Evolutionary conservation across 2,329 filamentous ascomycete species (phyloP), one percentile per base, ranked within the genome.

Genomic region (Aotearoamyces nothofagi): DNA sequence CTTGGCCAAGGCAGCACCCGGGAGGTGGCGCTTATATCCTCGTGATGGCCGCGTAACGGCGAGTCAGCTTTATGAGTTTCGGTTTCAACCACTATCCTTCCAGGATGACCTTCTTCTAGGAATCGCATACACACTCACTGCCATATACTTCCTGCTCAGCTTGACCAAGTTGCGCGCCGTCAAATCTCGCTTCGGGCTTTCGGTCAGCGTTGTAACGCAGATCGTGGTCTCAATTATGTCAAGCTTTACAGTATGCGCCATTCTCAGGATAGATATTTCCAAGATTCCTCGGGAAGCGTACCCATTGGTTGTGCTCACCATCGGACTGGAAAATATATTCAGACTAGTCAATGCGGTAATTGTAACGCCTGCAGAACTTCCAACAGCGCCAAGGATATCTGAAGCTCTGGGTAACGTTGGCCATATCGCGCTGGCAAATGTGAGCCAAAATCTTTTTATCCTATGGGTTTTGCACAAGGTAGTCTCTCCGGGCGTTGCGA

Each of bases 281-380:
- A 71, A 69, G 38, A 77, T 87, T 27, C 80, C 80, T 3, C 64
- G 73, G 35, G 75, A 75, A 29, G 71, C 71, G 19, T 87, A 84
- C 45, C 80, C 80, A 0, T 63, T 82, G 7, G 76, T 82, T n/a
- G 68, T 86, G 6, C 61, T 84, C 22, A 67, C 74, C 22, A 75
- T 83, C 54, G 82, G 80, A 27, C 56, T 86, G 17, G 79, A 84
- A 43, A 84, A 86, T 41, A 78, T 81, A 37, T 78, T 84, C 43
- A 64, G 78, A 11, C 57, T 86, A 19, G 81, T 86, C 49, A 83
- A 84, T 44, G 72, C 76, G 5, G 76, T 86, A 22, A 71, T 86
- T 17, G 59, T 74, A 31, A 82, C 77, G 1, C 73, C 77, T 0
- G 60, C 74, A 0, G 71, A 80, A 38, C 66, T 77, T 47, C 69